phyloP scores from a whole-genome alignment of 257 asterid species.

The Salvia hispanica region DNA sequence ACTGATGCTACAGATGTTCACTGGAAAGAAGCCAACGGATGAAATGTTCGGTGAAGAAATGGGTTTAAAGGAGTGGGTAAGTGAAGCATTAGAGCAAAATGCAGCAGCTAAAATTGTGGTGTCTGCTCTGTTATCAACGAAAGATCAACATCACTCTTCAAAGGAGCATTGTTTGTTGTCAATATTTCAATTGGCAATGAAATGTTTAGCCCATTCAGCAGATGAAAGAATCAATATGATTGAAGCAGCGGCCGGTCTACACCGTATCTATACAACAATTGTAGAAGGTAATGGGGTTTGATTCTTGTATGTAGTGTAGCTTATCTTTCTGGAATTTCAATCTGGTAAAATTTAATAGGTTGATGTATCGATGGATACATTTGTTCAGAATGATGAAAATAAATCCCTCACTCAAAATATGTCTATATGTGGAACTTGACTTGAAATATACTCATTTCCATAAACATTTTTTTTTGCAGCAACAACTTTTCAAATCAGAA shows the following conservation, averaged over 20 bases:
- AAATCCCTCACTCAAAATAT: too few relatives aligned
- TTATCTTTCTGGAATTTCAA: too few relatives aligned
- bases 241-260: neutral
- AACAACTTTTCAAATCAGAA: too few relatives aligned
- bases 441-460: too few relatives aligned
- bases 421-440: too few relatives aligned
- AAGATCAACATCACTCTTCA: neutral
- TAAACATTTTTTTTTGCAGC: too few relatives aligned
- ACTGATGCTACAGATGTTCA: neutral
- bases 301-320: too few relatives aligned
- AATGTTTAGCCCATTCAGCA: neutral
- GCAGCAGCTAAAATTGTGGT: neutral
- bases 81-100: neutral
- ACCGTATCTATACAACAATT: neutral
- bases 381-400: too few relatives aligned
- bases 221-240: neutral
- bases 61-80: too few relatives aligned
- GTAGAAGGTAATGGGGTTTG: neutral
- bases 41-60: constrained; percentile 2
- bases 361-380: too few relatives aligned
- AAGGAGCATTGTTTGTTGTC: constrained; percentile 5
- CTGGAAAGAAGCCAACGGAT: constrained; percentile 25
- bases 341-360: too few relatives aligned
- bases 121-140: neutral
- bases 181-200: neutral